These are phyloP conservation scores for Yamadazyma dushanensis DNA, from an alignment of 1,139 yeast species.

Conservation along the genomic window DNA sequence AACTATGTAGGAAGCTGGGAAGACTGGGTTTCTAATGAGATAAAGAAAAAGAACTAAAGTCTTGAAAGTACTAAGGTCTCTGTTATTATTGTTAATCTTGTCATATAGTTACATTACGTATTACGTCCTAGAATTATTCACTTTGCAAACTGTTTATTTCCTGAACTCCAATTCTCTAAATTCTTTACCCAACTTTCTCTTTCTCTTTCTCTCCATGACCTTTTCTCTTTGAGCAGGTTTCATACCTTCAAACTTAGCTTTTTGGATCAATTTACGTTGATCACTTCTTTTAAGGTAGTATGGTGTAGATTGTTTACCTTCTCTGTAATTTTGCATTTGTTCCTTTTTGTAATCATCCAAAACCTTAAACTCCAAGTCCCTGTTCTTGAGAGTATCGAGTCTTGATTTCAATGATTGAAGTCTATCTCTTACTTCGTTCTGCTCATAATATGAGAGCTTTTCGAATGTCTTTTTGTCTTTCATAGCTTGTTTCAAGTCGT, in stretches of 20 bases:
- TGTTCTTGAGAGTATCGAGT: constrained; percentile 71
- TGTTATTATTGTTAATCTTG: constrained; percentile 6
- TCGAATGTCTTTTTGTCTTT: constrained; percentile 53
- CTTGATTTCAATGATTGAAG: constrained; percentile 70
- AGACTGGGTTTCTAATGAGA: constrained; percentile 72
- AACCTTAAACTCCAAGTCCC: constrained; percentile 72
- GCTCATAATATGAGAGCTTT: constrained; percentile 48
- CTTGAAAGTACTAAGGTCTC: not conserved
- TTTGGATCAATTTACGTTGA: constrained; percentile 78
- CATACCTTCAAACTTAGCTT: constrained; percentile 87
- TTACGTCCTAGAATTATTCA: not conserved
- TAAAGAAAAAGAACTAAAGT: constrained; percentile 1
- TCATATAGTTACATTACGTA: constrained; percentile 6
- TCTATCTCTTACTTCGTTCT: constrained; percentile 51
- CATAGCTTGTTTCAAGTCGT: constrained; percentile 56
- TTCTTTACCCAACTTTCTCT: constrained; percentile 90
- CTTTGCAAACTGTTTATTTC: not conserved
- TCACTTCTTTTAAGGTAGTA: constrained; percentile 78
- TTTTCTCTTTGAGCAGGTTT: constrained; percentile 79
- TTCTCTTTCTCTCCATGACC: constrained; percentile 90
- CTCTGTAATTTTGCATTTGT: constrained; percentile 44
- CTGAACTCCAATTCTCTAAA: constrained; percentile 72
- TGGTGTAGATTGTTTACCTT: constrained; percentile 49
- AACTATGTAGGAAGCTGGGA: constrained; percentile 81
- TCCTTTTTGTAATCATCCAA: constrained; percentile 52